Evolutionary conservation across 148 eudicot species (phyloP).

Genomic region (Beta vulgaris): DNA sequence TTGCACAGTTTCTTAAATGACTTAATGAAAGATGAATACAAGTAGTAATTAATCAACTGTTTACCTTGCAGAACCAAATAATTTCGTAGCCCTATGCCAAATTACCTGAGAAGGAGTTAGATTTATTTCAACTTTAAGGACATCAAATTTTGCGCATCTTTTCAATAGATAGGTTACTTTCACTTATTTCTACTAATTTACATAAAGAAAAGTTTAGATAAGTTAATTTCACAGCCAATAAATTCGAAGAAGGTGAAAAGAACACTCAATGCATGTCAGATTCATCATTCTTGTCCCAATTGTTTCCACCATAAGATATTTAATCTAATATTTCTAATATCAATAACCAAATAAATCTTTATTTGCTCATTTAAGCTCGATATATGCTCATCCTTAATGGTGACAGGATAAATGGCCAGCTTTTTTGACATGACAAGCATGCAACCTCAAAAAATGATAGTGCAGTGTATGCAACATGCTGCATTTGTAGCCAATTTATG

Average conservation of each 20-base stretch:
- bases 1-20: slow-evolving; percentile 2
- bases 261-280: no score
- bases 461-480: slow-evolving; percentile 1
- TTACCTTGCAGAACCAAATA: background rate
- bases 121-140: no score
- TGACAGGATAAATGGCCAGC: slow-evolving; percentile 20
- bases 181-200: no score
- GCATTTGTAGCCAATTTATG: slow-evolving; percentile 18
- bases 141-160: no score
- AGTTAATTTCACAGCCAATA: no score
- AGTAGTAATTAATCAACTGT: slow-evolving; percentile 5
- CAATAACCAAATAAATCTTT: background rate
- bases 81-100: background rate
- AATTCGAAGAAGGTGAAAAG: no score
- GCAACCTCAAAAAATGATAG: background rate
- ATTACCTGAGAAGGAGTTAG: no score
- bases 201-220: no score
- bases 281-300: no score
- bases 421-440: slow-evolving; percentile 7
- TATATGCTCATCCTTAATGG: slow-evolving; percentile 7
- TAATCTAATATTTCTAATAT: background rate
- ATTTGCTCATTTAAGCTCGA: background rate
- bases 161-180: no score
- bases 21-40: slow-evolving; percentile 9
- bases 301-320: no score